Percentiles rank a stretch among this genome's conserved stretches.
These are phyloP conservation scores for Warburgia ugandensis DNA, from an alignment of 164 flowering plant genomes.

Conservation along the genomic window DNA sequence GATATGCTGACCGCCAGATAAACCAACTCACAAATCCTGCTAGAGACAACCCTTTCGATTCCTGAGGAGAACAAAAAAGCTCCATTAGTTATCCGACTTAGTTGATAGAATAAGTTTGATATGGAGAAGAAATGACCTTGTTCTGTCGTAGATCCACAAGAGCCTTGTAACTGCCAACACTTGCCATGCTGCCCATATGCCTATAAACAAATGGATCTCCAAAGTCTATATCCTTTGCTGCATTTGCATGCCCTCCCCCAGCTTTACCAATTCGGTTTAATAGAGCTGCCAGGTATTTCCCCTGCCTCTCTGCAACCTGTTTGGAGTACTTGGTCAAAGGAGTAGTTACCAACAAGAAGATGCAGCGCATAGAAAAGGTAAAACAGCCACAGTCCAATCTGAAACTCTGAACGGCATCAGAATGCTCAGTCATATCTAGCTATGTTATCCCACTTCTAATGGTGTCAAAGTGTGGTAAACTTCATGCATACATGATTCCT, in stretches of 20 bases:
- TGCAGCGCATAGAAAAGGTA: background rate
- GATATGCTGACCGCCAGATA: constrained; percentile 91
- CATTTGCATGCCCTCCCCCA: constrained; percentile 69
- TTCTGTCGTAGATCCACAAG: constrained; percentile 91
- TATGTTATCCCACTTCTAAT: too few species aligned
- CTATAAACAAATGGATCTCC: constrained; percentile 77
- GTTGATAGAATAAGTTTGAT: background rate
- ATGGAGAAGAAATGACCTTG: constrained; percentile 41
- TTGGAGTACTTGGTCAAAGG: background rate
- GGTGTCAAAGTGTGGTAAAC: too few species aligned
- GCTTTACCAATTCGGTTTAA: constrained; percentile 67
- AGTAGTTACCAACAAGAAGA: background rate
- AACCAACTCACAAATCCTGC: constrained; percentile 87
- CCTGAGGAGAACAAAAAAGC: constrained; percentile 33
- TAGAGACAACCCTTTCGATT: constrained; percentile 64
- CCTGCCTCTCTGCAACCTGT: constrained; percentile 96
- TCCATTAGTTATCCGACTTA: background rate
- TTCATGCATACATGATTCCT: too few species aligned
- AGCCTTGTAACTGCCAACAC: constrained; percentile 90
- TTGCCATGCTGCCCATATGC: constrained; percentile 97
- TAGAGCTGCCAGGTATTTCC: constrained; percentile 60
- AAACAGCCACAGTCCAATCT: too few species aligned
- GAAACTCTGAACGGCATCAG: too few species aligned
- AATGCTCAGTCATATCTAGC: too few species aligned
- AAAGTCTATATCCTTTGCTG: constrained; percentile 40